These are phyloP conservation scores for Populus davidiana DNA, from an alignment of 345 rosid genomes.

Conservation along the genomic window DNA sequence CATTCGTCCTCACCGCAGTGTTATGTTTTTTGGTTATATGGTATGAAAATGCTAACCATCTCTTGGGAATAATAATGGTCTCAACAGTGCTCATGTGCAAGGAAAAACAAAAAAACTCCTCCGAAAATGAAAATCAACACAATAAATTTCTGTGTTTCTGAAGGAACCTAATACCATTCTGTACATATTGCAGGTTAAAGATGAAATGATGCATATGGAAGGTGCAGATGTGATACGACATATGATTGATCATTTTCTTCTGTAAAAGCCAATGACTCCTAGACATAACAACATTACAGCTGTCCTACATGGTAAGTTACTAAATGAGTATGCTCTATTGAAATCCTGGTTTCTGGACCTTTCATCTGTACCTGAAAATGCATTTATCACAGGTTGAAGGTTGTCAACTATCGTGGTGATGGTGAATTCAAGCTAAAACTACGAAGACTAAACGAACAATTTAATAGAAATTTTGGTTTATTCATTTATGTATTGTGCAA, in stretches of 20 bases:
- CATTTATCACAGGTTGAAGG: slow-evolving; percentile 14
- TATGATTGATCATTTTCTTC: slow-evolving; percentile 72
- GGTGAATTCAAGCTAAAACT: not conserved
- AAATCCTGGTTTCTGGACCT: not conserved
- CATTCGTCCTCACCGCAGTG: not conserved
- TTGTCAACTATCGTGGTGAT: not conserved
- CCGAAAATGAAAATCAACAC: not conserved
- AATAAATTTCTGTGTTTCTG: not conserved
- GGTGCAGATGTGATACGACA: slow-evolving; percentile 91
- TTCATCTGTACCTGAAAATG: not conserved
- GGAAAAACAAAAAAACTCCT: not conserved
- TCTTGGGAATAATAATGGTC: not conserved
- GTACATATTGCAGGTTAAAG: slow-evolving; percentile 61
- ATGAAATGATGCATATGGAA: slow-evolving; percentile 61
- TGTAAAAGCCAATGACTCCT: slow-evolving; percentile 22
- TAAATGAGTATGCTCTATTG: not conserved
- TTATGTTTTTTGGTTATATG: not conserved
- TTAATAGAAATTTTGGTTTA: slow-evolving; percentile 17
- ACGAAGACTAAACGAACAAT: not conserved
- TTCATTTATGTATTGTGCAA: slow-evolving; percentile 10
- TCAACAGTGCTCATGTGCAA: not conserved
- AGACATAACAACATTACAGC: not conserved
- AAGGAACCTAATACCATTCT: not conserved
- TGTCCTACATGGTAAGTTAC: slow-evolving; percentile 6
- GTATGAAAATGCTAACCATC: not conserved